phyloP scores from a whole-genome alignment of 306 rosid genomes.

The Clitoria ternatea region DNA sequence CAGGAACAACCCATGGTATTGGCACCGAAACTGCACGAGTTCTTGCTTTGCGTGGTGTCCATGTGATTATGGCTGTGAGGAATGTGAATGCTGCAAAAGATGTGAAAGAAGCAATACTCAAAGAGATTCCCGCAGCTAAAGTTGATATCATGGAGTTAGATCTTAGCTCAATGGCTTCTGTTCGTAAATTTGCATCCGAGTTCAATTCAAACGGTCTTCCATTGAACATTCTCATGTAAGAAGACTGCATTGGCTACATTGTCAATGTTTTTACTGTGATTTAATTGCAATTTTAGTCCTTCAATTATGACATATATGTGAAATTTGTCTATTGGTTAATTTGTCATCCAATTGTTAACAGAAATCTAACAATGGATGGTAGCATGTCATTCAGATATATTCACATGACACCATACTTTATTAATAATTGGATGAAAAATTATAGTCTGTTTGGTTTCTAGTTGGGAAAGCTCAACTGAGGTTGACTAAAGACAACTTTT shows the following conservation, averaged over 20 bases:
- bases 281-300: too few species aligned
- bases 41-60: conserved; percentile 85
- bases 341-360: too few species aligned
- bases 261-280: background rate
- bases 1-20: conserved; percentile 88
- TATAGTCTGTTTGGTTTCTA: too few species aligned
- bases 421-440: too few species aligned
- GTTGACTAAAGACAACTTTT: too few species aligned
- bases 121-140: conserved; percentile 69
- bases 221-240: conserved; percentile 83
- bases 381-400: too few species aligned
- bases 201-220: conserved; percentile 50
- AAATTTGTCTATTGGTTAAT: too few species aligned
- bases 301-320: too few species aligned
- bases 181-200: conserved; percentile 63
- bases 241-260: background rate
- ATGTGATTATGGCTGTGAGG: conserved; percentile 75
- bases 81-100: conserved; percentile 49
- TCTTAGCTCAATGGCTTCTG: conserved; percentile 63
- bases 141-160: conserved; percentile 77
- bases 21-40: conserved; percentile 77
- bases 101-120: conserved; percentile 50
- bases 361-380: too few species aligned
- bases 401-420: too few species aligned
- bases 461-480: too few species aligned